Evolutionary conservation across 345 rosid species (phyloP).

Genomic region (Populus simonii): DNA sequence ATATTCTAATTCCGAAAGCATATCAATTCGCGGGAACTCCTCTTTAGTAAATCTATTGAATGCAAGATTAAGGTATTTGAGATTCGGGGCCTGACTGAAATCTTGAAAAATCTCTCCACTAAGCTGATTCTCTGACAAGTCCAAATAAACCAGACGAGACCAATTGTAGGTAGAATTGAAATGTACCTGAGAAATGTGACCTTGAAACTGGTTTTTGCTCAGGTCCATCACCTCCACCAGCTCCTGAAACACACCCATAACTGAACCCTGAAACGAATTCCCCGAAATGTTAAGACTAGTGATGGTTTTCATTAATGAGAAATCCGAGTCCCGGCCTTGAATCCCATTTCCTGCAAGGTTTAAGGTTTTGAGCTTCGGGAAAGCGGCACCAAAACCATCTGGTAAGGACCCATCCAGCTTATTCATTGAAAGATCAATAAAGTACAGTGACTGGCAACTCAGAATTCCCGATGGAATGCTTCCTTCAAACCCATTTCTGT

Average conservation of each 20-base stretch:
- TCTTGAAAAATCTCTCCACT: conserved; percentile 60
- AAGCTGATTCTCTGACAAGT: conserved; percentile 83
- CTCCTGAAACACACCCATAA: conserved; percentile 45
- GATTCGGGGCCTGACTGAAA: conserved; percentile 48
- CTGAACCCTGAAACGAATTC: conserved; percentile 67
- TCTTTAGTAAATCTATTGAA: conserved; percentile 62
- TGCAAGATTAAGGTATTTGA: conserved; percentile 77
- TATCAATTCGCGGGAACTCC: conserved; percentile 49
- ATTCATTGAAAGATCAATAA: conserved; percentile 68
- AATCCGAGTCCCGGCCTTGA: conserved; percentile 49
- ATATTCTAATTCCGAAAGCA: conserved; percentile 51
- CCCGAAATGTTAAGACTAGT: conserved; percentile 62
- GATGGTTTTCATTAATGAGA: conserved; percentile 53
- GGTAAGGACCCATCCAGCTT: conserved; percentile 70
- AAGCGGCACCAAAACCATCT: conserved; percentile 67
- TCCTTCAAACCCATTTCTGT: conserved; percentile 52
- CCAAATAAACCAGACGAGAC: conserved; percentile 63
- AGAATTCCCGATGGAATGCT: conserved; percentile 57
- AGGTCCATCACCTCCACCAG: conserved; percentile 57
- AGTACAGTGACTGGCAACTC: conserved; percentile 51
- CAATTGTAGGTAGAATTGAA: conserved; percentile 52
- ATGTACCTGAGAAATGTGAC: conserved; percentile 79
- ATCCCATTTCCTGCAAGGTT: conserved; percentile 71
- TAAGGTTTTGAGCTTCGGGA: conserved; percentile 60
- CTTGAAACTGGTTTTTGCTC: conserved; percentile 77